Percentiles rank a stretch among this genome's conserved stretches.
Evolutionary conservation across 192 early-diverging fungal genomes (phyloP).

Genomic region (Chytriomyces sp.): DNA sequence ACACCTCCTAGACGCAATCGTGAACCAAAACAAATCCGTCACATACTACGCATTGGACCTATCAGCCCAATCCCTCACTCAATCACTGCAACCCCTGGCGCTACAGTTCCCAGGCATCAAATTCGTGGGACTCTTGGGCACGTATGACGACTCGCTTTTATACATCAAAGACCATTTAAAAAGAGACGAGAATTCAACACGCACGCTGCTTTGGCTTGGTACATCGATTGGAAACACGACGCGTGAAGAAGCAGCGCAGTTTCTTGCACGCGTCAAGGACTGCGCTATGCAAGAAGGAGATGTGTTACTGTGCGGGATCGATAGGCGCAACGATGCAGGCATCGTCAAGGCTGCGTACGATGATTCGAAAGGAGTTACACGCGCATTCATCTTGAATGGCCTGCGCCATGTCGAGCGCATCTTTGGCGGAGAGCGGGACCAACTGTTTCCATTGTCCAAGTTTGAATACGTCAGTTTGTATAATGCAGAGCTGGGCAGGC

Average conservation of each 20-base stretch:
- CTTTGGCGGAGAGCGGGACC: constrained; percentile 41
- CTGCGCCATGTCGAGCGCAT: constrained; percentile 77
- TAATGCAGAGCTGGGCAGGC: constrained; percentile 73
- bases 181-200: constrained; percentile 57
- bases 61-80: constrained; percentile 74
- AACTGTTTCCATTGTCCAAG: constrained; percentile 60
- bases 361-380: constrained; percentile 75
- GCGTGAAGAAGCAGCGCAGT: constrained; percentile 68
- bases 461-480: constrained; percentile 80
- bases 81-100: constrained; percentile 72
- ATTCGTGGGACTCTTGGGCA: constrained; percentile 84
- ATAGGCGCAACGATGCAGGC: constrained; percentile 73
- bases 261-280: constrained; percentile 65
- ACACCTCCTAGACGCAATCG: constrained; percentile 76
- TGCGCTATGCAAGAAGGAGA: constrained; percentile 65
- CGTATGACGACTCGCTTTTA: constrained; percentile 82
- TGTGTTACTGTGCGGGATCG: constrained; percentile 82
- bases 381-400: constrained; percentile 85
- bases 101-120: constrained; percentile 65
- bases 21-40: constrained; percentile 61
- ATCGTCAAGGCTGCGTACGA: constrained; percentile 83
- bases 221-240: constrained; percentile 84
- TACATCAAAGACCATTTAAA: constrained; percentile 58
- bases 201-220: constrained; percentile 87
- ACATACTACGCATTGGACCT: constrained; percentile 92